Conservation (phyloP, 495 filamentous ascomycete species). For the Lentithecium fluviatile region DNA sequence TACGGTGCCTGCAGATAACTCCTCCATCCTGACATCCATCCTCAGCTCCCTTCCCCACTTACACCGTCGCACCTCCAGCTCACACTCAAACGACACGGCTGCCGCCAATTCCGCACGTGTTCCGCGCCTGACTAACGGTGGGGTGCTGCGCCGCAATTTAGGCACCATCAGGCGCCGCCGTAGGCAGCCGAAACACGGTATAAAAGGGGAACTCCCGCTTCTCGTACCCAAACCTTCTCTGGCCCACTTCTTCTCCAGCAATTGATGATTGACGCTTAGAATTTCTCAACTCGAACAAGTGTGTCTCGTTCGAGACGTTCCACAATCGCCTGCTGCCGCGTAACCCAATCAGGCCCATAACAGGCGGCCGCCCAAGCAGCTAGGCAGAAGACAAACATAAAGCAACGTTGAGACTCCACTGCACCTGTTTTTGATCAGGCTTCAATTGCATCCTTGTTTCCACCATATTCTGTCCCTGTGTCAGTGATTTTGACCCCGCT, state of each 20-base stretch:
- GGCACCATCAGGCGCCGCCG: background rate
- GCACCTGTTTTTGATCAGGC: background rate
- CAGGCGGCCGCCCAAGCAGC: background rate
- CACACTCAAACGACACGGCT: background rate
- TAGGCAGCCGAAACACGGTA: background rate
- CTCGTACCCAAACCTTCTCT: background rate
- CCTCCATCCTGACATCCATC: too few species aligned
- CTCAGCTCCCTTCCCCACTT: too few species aligned
- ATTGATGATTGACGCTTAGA: background rate
- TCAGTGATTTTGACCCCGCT: background rate
- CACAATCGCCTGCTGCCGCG: background rate
- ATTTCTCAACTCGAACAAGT: background rate
- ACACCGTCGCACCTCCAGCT: too few species aligned
- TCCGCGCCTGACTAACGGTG: background rate
- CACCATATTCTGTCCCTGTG: background rate
- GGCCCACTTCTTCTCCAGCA: background rate
- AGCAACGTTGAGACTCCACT: slow-evolving; percentile 1
- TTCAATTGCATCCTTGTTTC: background rate
- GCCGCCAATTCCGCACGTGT: background rate
- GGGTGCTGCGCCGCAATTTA: background rate
- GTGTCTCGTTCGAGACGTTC: background rate
- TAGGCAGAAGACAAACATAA: slow-evolving; percentile 23
- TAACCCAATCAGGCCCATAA: slow-evolving; percentile 2
- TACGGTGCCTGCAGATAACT: too few species aligned
- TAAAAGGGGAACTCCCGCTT: background rate